Conservation (phyloP, 257 asterid genomes). For the Verbascum thapsus region DNA sequence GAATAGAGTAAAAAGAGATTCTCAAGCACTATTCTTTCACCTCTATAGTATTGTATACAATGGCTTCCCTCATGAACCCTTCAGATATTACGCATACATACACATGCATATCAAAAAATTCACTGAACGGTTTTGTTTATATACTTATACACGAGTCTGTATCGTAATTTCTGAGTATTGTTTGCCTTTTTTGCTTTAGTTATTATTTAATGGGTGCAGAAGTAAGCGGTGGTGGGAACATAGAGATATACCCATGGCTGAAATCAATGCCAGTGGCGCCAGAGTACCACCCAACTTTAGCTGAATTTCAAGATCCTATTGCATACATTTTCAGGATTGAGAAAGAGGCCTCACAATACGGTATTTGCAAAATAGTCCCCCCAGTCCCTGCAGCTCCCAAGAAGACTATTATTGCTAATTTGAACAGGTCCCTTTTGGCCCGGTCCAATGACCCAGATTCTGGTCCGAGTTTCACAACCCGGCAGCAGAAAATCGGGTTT, state of each 20-base stretch:
- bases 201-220: conserved; percentile 66
- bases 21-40: conserved; percentile 34
- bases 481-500: conserved; percentile 99
- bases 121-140: conserved; percentile 11
- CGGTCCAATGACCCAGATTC: conserved; percentile 51
- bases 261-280: conserved; percentile 94
- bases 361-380: conserved; percentile 95
- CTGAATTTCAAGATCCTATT: conserved; percentile 98
- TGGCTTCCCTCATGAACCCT: conserved; percentile 44
- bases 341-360: conserved; percentile 87
- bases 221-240: conserved; percentile 51
- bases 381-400: conserved; percentile 72
- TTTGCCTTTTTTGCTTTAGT: conserved; percentile 6
- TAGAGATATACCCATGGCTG: conserved; percentile 87
- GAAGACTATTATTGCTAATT: conserved; percentile 66
- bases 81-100: conserved; percentile 46
- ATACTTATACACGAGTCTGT: conserved; percentile 29
- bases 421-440: conserved; percentile 73
- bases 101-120: conserved; percentile 39
- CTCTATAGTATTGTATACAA: conserved; percentile 19
- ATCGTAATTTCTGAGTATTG: conserved; percentile 16
- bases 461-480: conserved; percentile 81
- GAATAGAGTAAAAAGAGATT: conserved; percentile 39
- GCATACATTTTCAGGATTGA: conserved; percentile 97
- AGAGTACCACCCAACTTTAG: conserved; percentile 85